Conservation (phyloP, 352 stramenopile genomes). For the Phytophthora multivora region DNA sequence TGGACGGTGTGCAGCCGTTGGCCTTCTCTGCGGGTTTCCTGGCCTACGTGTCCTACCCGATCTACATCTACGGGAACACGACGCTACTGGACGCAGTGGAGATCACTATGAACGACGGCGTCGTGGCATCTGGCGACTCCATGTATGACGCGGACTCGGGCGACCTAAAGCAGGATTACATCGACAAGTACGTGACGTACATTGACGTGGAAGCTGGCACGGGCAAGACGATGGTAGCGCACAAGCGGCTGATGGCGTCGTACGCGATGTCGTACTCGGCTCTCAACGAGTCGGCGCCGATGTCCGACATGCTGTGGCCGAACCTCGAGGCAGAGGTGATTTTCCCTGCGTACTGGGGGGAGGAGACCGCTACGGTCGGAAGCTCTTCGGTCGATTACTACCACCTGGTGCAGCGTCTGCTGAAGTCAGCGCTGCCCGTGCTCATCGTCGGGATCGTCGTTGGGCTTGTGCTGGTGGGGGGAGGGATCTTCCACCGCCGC, state of each 20-base stretch:
- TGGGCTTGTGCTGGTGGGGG: slow-evolving; percentile 36
- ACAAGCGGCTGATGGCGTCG: slow-evolving; percentile 64
- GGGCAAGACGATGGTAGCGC: slow-evolving; percentile 71
- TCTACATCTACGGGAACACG: slow-evolving; percentile 66
- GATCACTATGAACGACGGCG: slow-evolving; percentile 61
- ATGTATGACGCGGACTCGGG: slow-evolving; percentile 51
- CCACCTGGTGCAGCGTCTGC: slow-evolving; percentile 42
- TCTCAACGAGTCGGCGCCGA: slow-evolving; percentile 36
- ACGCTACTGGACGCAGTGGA: slow-evolving; percentile 47
- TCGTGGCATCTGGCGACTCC: slow-evolving; percentile 27
- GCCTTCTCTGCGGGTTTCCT: slow-evolving; percentile 67
- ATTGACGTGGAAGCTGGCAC: slow-evolving; percentile 70
- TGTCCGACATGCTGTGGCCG: slow-evolving; percentile 72
- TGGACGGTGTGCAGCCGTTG: slow-evolving; percentile 71
- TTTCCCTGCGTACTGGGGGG: slow-evolving; percentile 60
- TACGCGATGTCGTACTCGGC: slow-evolving; percentile 58
- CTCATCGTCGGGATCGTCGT: slow-evolving; percentile 50
- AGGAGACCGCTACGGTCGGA: slow-evolving; percentile 47
- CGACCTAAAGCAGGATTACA: slow-evolving; percentile 49
- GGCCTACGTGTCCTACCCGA: slow-evolving; percentile 65
- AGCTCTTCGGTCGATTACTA: slow-evolving; percentile 42
- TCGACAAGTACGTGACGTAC: slow-evolving; percentile 56
- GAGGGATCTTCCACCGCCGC: slow-evolving; percentile 48
- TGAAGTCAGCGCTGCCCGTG: slow-evolving; percentile 52
- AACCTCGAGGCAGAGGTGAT: slow-evolving; percentile 59